Evolutionary conservation across 257 asterid species (phyloP).

Genomic region (Solanum stenotomum): DNA sequence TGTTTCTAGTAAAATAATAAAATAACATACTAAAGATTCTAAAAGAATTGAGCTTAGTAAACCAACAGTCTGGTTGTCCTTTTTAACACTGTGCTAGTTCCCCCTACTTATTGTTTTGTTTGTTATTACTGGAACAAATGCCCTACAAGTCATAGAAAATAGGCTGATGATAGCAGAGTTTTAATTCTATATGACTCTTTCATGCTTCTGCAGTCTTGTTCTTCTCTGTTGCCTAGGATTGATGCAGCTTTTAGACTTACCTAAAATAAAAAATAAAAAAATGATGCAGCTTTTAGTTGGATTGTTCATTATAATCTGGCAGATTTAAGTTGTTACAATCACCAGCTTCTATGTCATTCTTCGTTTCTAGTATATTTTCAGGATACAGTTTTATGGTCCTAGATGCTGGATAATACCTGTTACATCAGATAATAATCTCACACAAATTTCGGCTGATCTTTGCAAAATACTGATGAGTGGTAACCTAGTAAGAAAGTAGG

Average conservation of each 20-base stretch:
- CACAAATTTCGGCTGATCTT: neutral
- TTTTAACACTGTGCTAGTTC: neutral
- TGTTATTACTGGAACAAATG: neutral
- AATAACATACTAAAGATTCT: neutral
- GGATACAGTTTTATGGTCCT: neutral
- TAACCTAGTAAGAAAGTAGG: neutral
- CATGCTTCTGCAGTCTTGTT: neutral
- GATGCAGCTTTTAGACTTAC: neutral
- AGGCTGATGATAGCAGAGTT: neutral
- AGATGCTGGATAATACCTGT: neutral
- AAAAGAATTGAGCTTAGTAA: neutral
- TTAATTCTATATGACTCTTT: neutral
- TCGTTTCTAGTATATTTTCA: neutral
- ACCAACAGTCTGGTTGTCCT: neutral
- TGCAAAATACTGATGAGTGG: neutral
- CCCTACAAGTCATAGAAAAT: neutral
- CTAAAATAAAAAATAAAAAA: neutral
- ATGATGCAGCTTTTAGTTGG: neutral
- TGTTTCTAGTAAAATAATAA: neutral
- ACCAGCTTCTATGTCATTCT: neutral
- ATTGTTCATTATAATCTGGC: neutral
- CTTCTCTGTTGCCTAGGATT: neutral
- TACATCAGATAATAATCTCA: neutral
- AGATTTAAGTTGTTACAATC: neutral
- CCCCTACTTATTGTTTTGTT: neutral